A percentile compares a stretch with the other conserved stretches of the same genome.
phyloP scores from a whole-genome alignment of 495 filamentous ascomycete species.

The Penicillium ochrochloron region DNA sequence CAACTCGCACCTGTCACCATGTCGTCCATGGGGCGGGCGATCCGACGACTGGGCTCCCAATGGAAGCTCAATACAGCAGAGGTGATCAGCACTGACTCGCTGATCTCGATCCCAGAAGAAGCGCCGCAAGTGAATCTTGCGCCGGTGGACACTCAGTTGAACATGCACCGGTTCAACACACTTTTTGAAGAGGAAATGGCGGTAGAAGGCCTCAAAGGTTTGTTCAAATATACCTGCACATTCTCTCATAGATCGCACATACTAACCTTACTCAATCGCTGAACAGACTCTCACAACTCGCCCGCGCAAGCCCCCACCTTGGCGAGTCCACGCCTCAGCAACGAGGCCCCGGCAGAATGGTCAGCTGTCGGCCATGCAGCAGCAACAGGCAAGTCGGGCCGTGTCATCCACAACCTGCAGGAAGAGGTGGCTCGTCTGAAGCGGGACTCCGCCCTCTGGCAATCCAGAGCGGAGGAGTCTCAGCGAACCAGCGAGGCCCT shows the following conservation, averaged over 20 bases:
- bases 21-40: slow-evolving; percentile 19
- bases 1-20: slow-evolving; percentile 9
- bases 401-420: slow-evolving; percentile 88
- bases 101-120: slow-evolving; percentile 19
- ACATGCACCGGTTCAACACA: slow-evolving; percentile 51
- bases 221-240: neutral
- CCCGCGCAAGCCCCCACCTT: slow-evolving; percentile 22
- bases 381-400: slow-evolving; percentile 84
- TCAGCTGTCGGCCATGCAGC: slow-evolving; percentile 76
- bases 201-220: slow-evolving; percentile 25
- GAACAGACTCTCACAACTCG: slow-evolving; percentile 30
- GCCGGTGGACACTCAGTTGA: slow-evolving; percentile 50
- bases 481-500: slow-evolving; percentile 72
- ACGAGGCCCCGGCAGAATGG: slow-evolving; percentile 59
- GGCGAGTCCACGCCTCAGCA: slow-evolving; percentile 28
- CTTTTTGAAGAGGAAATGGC: slow-evolving; percentile 38
- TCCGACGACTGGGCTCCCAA: slow-evolving; percentile 19
- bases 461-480: slow-evolving; percentile 71
- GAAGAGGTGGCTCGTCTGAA: slow-evolving; percentile 85
- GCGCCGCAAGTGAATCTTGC: slow-evolving; percentile 48
- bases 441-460: slow-evolving; percentile 77
- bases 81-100: slow-evolving; percentile 10
- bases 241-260: neutral
- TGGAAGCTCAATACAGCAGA: slow-evolving; percentile 2
- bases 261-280: slow-evolving; percentile 1